phyloP scores from a whole-genome alignment of 495 filamentous ascomycete genomes.

The Penicillium arizonense region DNA sequence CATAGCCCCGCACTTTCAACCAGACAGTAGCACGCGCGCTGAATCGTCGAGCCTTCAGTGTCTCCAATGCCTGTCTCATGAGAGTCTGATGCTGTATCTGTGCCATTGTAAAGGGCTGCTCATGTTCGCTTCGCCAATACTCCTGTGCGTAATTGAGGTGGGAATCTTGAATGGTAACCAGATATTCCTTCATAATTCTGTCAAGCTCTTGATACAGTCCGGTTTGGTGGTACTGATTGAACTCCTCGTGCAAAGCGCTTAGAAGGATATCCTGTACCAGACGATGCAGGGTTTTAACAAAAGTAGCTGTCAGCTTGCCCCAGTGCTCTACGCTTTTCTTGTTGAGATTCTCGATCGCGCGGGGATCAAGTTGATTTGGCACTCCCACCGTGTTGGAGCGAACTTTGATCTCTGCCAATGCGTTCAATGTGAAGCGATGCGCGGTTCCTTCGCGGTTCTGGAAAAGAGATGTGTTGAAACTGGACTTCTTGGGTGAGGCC shows the following conservation, averaged over 20 bases:
- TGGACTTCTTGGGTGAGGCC: neutral
- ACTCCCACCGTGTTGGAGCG: constrained; percentile 25
- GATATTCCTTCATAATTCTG: constrained; percentile 27
- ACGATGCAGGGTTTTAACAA: constrained; percentile 24
- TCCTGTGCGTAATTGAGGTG: constrained; percentile 21
- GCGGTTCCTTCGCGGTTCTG: neutral
- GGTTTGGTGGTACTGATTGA: constrained; percentile 34
- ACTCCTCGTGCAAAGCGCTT: constrained; percentile 27
- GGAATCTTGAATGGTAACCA: constrained; percentile 18
- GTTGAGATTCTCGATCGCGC: constrained; percentile 39
- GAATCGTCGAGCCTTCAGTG: constrained; percentile 4
- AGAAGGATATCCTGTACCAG: constrained; percentile 30
- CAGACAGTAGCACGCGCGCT: constrained; percentile 14
- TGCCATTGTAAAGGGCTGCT: constrained; percentile 39
- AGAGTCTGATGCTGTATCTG: constrained; percentile 16
- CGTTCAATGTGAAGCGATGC: constrained; percentile 26
- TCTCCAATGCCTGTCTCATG: constrained; percentile 3
- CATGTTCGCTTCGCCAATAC: constrained; percentile 27
- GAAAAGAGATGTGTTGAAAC: too few relatives aligned
- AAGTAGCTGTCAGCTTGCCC: constrained; percentile 27
- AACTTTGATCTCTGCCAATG: constrained; percentile 35
- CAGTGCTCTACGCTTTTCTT: constrained; percentile 37
- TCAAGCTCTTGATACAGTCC: constrained; percentile 30
- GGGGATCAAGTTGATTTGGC: constrained; percentile 33
- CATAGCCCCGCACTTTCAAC: constrained; percentile 8